These are phyloP conservation scores for Amanita rimosa DNA, from an alignment of 768 basidiomycete genomes.

Conservation along the genomic window DNA sequence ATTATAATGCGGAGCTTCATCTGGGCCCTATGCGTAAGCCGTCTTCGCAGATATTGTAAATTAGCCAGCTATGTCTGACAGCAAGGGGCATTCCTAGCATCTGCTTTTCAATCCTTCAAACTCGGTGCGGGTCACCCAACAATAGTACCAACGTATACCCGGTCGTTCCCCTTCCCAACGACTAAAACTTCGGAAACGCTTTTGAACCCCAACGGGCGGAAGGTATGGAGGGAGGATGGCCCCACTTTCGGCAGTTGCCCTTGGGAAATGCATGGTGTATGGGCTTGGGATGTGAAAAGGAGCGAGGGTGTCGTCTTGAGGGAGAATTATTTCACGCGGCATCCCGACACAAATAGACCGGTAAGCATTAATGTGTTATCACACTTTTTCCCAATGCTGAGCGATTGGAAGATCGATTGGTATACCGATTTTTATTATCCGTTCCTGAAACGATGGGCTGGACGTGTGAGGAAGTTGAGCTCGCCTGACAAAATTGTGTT, in stretches of 20 bases:
- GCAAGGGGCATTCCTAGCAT: conserved; percentile 34
- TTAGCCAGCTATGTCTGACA: background rate
- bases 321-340: conserved; percentile 73
- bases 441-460: conserved; percentile 58
- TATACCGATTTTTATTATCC: conserved; percentile 81
- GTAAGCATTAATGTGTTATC: conserved; percentile 20
- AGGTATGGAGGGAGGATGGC: conserved; percentile 65
- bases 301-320: conserved; percentile 63
- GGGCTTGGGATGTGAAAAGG: conserved; percentile 72
- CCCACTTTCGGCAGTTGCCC: conserved; percentile 65
- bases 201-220: conserved; percentile 47
- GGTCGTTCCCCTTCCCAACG: conserved; percentile 87
- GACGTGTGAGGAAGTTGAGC: conserved; percentile 38
- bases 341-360: conserved; percentile 54
- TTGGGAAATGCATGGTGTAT: conserved; percentile 91
- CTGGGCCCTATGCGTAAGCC: conserved; percentile 65
- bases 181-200: conserved; percentile 42
- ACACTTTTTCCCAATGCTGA: background rate
- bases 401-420: conserved; percentile 57
- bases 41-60: background rate
- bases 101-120: conserved; percentile 81
- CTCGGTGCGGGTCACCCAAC: conserved; percentile 87
- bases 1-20: conserved; percentile 94
- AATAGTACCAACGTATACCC: conserved; percentile 63
- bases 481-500: conserved; percentile 54